phyloP scores from a whole-genome alignment of 257 asterid genomes.

The Primulina huaijiensis region DNA sequence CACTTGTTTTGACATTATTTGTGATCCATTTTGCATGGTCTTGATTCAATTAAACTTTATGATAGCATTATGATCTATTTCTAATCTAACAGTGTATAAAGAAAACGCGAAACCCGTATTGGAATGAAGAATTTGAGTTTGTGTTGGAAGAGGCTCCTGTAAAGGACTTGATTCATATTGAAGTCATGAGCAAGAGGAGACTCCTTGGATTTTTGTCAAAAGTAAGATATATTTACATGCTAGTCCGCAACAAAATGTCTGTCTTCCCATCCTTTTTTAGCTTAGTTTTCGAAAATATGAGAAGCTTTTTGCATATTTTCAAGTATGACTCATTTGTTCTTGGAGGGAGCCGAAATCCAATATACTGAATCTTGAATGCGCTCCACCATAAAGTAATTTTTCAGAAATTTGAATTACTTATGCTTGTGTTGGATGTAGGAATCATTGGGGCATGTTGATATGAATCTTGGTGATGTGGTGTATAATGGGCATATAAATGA shows the following conservation, averaged over 20 bases:
- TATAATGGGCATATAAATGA: constrained; percentile 66
- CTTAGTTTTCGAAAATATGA: too few species aligned
- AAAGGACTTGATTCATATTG: constrained; percentile 53
- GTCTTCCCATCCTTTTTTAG: not conserved
- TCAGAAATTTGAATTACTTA: not conserved
- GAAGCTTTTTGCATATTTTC: not conserved
- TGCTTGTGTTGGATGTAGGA: constrained; percentile 38
- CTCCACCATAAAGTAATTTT: not conserved
- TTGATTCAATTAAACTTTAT: not conserved
- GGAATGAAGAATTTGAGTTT: constrained; percentile 84
- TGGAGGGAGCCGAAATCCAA: not conserved
- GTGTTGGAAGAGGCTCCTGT: constrained; percentile 72
- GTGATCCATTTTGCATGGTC: not conserved
- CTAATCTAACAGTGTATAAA: constrained; percentile 35
- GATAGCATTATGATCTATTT: not conserved
- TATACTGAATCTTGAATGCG: not conserved
- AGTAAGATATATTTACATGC: constrained; percentile 33
- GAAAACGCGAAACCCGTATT: constrained; percentile 60
- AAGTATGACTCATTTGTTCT: too few species aligned
- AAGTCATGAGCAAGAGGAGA: constrained; percentile 57
- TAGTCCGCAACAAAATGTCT: not conserved
- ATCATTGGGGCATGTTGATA: constrained; percentile 66
- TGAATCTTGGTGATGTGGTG: constrained; percentile 64
- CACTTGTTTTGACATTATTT: not conserved
- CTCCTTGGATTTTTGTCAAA: constrained; percentile 45